These are phyloP conservation scores for Papiliotrema flavescens DNA, from an alignment of 1,284 basidiomycete species.

Conservation along the genomic window DNA sequence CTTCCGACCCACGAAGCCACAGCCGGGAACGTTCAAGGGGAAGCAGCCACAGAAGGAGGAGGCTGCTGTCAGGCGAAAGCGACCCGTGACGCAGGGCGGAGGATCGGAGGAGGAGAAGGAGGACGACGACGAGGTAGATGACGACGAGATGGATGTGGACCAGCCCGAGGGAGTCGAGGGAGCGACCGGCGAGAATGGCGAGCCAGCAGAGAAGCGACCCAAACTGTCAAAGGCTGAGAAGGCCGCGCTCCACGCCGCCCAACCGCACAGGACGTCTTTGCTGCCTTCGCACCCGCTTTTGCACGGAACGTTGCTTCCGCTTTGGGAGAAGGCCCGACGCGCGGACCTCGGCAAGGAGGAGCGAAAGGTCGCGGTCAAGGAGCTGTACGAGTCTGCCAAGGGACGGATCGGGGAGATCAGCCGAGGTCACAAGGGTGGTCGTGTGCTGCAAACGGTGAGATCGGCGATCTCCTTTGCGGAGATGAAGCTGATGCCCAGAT, in stretches of 20 bases:
- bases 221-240: constrained; percentile 38
- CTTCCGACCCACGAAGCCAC: constrained; percentile 3
- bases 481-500: constrained; percentile 46
- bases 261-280: constrained; percentile 60
- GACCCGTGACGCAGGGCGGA: constrained; percentile 8
- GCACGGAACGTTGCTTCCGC: constrained; percentile 62
- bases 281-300: constrained; percentile 69
- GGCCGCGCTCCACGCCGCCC: constrained; percentile 42
- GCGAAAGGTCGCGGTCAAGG: constrained; percentile 65
- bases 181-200: constrained; percentile 14
- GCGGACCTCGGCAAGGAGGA: constrained; percentile 68
- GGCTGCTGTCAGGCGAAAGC: constrained; percentile 1
- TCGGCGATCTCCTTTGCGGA: background rate
- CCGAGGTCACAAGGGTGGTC: constrained; percentile 82
- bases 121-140: background rate
- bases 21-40: constrained; percentile 2
- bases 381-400: constrained; percentile 68
- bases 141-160: constrained; percentile 4
- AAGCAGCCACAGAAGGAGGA: constrained; percentile 1
- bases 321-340: constrained; percentile 76
- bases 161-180: background rate
- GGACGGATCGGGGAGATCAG: constrained; percentile 78
- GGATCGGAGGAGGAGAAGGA: constrained; percentile 2
- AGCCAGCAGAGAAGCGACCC: constrained; percentile 25
- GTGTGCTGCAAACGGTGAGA: constrained; percentile 72